Evolutionary conservation across 83 land plant species (phyloP).

Genomic region (Thuja plicata): DNA sequence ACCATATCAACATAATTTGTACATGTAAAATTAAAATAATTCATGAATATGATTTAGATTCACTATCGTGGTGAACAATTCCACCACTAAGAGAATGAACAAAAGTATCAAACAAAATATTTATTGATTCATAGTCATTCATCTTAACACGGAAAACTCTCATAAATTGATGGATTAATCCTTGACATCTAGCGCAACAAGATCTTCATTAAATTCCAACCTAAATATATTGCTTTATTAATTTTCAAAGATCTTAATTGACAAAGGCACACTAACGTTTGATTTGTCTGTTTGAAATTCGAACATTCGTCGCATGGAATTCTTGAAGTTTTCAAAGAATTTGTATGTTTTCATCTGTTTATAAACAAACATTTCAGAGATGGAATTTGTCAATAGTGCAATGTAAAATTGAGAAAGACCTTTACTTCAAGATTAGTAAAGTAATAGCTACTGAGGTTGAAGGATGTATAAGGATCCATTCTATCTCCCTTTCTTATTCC

Average conservation of each 20-base stretch:
- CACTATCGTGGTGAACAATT: no score
- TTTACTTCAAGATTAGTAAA: conserved; percentile 13
- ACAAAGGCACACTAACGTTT: conserved; percentile 29
- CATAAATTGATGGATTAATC: no score
- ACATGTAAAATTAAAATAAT: no score
- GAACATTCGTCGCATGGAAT: conserved; percentile 38
- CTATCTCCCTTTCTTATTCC: conserved; percentile 15
- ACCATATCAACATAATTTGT: no score
- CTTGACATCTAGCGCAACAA: no score
- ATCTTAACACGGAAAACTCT: no score
- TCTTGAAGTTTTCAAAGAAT: conserved; percentile 26
- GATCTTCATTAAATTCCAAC: no score
- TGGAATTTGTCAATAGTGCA: conserved; percentile 26
- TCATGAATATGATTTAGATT: no score
- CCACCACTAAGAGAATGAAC: no score
- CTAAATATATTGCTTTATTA: no score
- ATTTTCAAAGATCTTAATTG: conserved; percentile 6
- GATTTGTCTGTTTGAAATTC: conserved; percentile 30
- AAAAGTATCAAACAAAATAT: no score
- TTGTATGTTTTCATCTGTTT: not conserved
- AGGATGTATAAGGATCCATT: conserved; percentile 20
- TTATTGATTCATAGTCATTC: no score
- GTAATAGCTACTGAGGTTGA: conserved; percentile 28
- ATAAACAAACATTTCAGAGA: conserved; percentile 3
- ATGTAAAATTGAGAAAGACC: conserved; percentile 53